phyloP scores from a whole-genome alignment of 352 stramenopile genomes.

The Globisporangium irregulare region DNA sequence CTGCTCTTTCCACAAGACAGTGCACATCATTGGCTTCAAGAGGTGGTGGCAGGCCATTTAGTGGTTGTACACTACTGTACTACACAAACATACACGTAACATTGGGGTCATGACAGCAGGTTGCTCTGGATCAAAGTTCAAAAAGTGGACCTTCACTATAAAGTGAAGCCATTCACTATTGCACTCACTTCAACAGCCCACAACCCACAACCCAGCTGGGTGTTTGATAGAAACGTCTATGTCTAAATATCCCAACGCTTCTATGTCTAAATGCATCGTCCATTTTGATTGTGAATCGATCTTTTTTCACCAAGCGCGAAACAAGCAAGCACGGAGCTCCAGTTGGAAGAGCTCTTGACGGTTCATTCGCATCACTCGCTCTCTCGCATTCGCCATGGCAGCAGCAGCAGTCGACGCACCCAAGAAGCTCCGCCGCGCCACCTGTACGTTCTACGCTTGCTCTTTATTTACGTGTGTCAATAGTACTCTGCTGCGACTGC shows the following conservation, averaged over 20 bases:
- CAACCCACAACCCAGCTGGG: neutral
- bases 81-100: too few species aligned
- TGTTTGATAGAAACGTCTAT: neutral
- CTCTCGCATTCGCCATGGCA: slow-evolving; percentile 9
- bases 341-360: slow-evolving; percentile 1
- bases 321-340: neutral
- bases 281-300: slow-evolving; percentile 8
- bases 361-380: neutral
- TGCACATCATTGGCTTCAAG: too few species aligned
- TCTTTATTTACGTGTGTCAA: neutral
- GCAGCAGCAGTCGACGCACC: slow-evolving; percentile 1
- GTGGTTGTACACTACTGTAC: too few species aligned
- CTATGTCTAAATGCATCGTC: slow-evolving; percentile 4
- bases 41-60: too few species aligned
- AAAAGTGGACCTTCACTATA: too few species aligned
- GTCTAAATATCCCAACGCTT: neutral
- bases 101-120: too few species aligned
- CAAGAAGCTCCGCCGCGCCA: slow-evolving; percentile 10
- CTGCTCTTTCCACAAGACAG: too few species aligned
- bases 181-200: neutral
- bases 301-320: slow-evolving; percentile 10
- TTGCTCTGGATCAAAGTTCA: too few species aligned
- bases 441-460: neutral
- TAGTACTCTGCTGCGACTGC: neutral
- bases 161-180: too few species aligned